phyloP scores from a whole-genome alignment of 352 stramenopile species.

The Phytophthora pluvialis region DNA sequence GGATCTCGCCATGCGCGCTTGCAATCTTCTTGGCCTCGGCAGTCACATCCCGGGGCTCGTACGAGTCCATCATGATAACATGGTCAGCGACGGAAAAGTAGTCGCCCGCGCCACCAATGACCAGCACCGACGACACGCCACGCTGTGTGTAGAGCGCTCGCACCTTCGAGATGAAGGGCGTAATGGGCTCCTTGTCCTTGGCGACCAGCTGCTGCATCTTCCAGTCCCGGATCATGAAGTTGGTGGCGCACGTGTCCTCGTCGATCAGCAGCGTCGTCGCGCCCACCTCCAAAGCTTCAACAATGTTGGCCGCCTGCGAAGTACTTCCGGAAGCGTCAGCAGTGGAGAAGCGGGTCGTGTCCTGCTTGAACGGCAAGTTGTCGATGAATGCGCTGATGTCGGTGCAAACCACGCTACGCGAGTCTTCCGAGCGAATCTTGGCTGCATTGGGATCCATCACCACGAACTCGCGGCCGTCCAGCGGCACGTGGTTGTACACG shows the following conservation, averaged over 20 bases:
- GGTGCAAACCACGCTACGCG: slow-evolving; percentile 88
- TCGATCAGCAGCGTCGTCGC: slow-evolving; percentile 95
- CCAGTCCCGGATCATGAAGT: slow-evolving; percentile 98
- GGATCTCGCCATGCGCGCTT: slow-evolving; percentile 57
- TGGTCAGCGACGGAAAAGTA: slow-evolving; percentile 97
- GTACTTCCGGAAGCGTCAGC: slow-evolving; percentile 96
- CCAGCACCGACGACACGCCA: slow-evolving; percentile 93
- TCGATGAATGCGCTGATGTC: slow-evolving; percentile 97
- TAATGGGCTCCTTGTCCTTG: slow-evolving; percentile 97
- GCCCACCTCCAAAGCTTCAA: slow-evolving; percentile 93
- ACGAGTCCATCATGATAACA: slow-evolving; percentile 98
- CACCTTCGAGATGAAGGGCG: slow-evolving; percentile 96
- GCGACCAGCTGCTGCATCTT: slow-evolving; percentile 97
- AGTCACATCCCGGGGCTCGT: slow-evolving; percentile 93
- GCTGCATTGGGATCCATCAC: slow-evolving; percentile 83
- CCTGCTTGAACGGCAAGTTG: slow-evolving; percentile 95
- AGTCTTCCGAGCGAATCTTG: slow-evolving; percentile 97
- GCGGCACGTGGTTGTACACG: slow-evolving; percentile 96
- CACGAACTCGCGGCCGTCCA: slow-evolving; percentile 96
- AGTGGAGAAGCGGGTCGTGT: slow-evolving; percentile 93
- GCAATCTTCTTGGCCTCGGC: slow-evolving; percentile 93
- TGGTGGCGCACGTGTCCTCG: slow-evolving; percentile 97
- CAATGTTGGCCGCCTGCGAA: slow-evolving; percentile 96
- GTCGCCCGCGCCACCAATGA: slow-evolving; percentile 96
- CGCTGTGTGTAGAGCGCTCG: slow-evolving; percentile 90